A percentile compares a stretch with the other conserved stretches of the same genome.
phyloP scores from a whole-genome alignment of 768 basidiomycete species.

The Xerocomellus dryophilus region DNA sequence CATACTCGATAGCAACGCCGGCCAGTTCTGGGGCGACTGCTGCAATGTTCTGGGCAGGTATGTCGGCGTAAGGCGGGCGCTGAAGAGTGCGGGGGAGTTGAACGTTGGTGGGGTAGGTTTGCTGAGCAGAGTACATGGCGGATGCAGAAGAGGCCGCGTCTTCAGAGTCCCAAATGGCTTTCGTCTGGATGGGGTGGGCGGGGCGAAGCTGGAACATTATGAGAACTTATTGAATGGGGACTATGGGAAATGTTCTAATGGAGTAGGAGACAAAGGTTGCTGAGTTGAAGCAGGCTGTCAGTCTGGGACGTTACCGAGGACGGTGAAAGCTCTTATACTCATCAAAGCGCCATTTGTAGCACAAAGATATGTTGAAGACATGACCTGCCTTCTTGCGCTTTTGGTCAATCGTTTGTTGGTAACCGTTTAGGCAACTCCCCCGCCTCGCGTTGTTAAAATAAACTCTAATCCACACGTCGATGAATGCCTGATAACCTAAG shows the following conservation, averaged over 20 bases:
- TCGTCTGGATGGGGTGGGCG: constrained; percentile 35
- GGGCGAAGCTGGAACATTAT: constrained; percentile 37
- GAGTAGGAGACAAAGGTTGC: constrained; percentile 19
- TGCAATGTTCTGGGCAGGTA: constrained; percentile 51
- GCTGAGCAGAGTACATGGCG: constrained; percentile 31
- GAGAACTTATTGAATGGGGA: constrained; percentile 1
- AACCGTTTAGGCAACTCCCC: constrained; percentile 28
- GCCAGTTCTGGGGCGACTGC: constrained; percentile 52
- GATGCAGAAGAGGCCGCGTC: constrained; percentile 25
- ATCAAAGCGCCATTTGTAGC: constrained; percentile 23
- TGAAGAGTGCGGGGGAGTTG: constrained; percentile 72
- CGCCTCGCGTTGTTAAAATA: constrained; percentile 13
- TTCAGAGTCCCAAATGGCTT: constrained; percentile 37
- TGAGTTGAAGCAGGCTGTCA: constrained; percentile 12
- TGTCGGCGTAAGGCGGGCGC: constrained; percentile 56
- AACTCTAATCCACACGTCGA: constrained; percentile 20
- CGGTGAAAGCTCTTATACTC: constrained; percentile 30
- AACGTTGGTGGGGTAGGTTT: constrained; percentile 36
- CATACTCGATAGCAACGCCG: constrained; percentile 59
- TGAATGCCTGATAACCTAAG: constrained; percentile 13
- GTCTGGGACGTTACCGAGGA: constrained; percentile 15
- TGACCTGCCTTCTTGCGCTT: constrained; percentile 27
- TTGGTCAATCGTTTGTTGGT: constrained; percentile 36
- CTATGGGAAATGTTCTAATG: constrained; percentile 19
- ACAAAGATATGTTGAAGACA: constrained; percentile 34